Evolutionary conservation across 2,329 filamentous ascomycete species (phyloP), one percentile per base, ranked within the genome.

Genomic region (Ophiobolus disseminans): DNA sequence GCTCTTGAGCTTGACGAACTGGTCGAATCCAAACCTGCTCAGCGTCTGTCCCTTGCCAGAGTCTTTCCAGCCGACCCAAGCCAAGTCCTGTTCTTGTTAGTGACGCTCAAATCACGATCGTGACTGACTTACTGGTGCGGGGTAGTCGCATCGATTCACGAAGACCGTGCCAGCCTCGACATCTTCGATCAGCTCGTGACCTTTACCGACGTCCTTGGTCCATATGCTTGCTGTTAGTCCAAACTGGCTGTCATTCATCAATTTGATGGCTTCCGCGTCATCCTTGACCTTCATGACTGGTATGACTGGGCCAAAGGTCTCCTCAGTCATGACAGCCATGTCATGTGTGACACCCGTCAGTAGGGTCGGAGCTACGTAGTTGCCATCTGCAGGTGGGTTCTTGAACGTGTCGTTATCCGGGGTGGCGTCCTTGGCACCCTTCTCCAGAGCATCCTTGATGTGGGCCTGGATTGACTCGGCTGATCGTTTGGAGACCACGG

Each of bases 11-110:
- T 94, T 96, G 69, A 95, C 88, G 70, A 97, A 97, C 70, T 96
- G 90, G 64, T 97, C 93, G 69, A 95, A 97, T 9, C 93, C 93
- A 67, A 92, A 96, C 63, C 80, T 86, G 76, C 91, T 94, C 63
- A 97, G 77, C 8, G 92, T 97, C 62, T 92, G 88, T 17, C 93
- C 93, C 74, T 90, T 92, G 57, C 93, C 93, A 52, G 91, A 96
- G 72, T 96, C 91, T 80, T 97, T 97, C 91, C 91, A 97, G 9
- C 93, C 93, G 2, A 92, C 94, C 91, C 91, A 96, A n/a, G 91
- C 91, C 60, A 96, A 83, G 73, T 96, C 91, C 89, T 93, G 63
- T 28, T 5, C 11, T 16, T 28, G 49, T 68, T 32, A 68, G 53
- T 26, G 37, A 16, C 17, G 11, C 14, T 14, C 22, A 3, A 21